Evolutionary conservation across 495 filamentous ascomycete genomes (phyloP).

Genomic region (Podospora fimiseda): DNA sequence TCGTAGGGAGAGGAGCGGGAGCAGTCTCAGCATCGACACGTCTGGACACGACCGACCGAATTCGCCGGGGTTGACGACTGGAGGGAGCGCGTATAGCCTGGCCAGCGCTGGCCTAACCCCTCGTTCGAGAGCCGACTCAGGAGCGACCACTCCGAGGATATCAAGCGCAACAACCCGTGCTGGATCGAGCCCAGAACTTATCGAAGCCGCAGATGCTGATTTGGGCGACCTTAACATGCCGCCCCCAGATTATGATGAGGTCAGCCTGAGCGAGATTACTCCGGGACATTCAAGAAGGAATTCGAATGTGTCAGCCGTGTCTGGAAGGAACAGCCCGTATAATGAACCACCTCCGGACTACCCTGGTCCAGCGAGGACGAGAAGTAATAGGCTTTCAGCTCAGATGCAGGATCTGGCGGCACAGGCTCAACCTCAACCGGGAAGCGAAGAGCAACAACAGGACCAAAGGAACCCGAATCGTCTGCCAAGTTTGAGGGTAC

Average conservation of each 20-base stretch:
- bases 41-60: slow-evolving; percentile 16
- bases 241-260: slow-evolving; percentile 50
- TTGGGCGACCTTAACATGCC: slow-evolving; percentile 45
- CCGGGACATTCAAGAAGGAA: slow-evolving; percentile 25
- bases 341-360: slow-evolving; percentile 47
- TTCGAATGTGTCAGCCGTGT: slow-evolving; percentile 23
- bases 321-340: slow-evolving; percentile 31
- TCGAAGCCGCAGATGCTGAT: slow-evolving; percentile 40
- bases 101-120: slow-evolving; percentile 11
- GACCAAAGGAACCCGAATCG: too few relatives aligned
- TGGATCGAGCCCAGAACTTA: slow-evolving; percentile 36
- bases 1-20: slow-evolving; percentile 37
- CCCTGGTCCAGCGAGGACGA: slow-evolving; percentile 27
- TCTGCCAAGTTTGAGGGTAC: slow-evolving; percentile 40
- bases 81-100: slow-evolving; percentile 19
- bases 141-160: slow-evolving; percentile 18
- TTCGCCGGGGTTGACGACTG: slow-evolving; percentile 20
- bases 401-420: slow-evolving; percentile 25
- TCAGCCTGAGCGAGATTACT: slow-evolving; percentile 40
- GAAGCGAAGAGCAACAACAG: slow-evolving; percentile 13
- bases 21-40: slow-evolving; percentile 42
- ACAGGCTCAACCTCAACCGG: neutral
- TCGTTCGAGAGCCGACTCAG: slow-evolving; percentile 26
- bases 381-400: slow-evolving; percentile 29
- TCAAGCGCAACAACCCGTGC: slow-evolving; percentile 21